A percentile compares a stretch with the other conserved stretches of the same genome.
Evolutionary conservation across 495 filamentous ascomycete genomes (phyloP).

Genomic region (Talaromyces proteolyticus): DNA sequence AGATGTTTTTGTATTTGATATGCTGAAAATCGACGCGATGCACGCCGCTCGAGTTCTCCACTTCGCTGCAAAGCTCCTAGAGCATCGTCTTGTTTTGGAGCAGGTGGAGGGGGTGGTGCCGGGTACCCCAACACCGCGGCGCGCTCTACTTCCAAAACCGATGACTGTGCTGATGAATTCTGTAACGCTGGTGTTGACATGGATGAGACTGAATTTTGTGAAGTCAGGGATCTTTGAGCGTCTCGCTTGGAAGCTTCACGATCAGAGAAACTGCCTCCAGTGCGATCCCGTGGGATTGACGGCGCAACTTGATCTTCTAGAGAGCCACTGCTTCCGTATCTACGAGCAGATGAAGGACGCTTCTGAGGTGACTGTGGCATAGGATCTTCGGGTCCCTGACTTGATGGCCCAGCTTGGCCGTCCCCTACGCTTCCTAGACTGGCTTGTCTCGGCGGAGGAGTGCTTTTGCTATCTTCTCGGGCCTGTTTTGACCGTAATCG

Average conservation of each 20-base stretch:
- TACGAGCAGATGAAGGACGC: conserved; percentile 31
- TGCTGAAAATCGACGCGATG: conserved; percentile 85
- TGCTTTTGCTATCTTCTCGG: conserved; percentile 51
- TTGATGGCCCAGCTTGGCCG: conserved; percentile 50
- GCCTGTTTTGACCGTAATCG: conserved; percentile 76
- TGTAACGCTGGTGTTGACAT: conserved; percentile 65
- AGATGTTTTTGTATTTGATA: conserved; percentile 95
- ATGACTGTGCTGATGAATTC: conserved; percentile 59
- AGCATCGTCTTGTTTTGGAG: conserved; percentile 82
- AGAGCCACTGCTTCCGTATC: conserved; percentile 45
- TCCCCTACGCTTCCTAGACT: conserved; percentile 61
- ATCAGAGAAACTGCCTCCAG: conserved; percentile 27
- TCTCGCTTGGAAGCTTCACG: conserved; percentile 41
- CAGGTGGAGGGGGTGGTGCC: conserved; percentile 66
- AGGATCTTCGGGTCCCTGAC: conserved; percentile 58
- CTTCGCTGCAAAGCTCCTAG: conserved; percentile 85
- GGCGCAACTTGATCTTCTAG: conserved; percentile 33
- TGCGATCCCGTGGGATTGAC: conserved; percentile 31
- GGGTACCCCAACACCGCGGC: conserved; percentile 24
- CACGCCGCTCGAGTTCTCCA: conserved; percentile 86
- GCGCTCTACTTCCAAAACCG: conserved; percentile 56
- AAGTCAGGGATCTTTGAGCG: conserved; percentile 40
- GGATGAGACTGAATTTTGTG: conserved; percentile 38
- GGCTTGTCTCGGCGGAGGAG: conserved; percentile 51
- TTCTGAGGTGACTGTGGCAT: conserved; percentile 25